phyloP scores from a whole-genome alignment of 1,139 yeast species.

The Blastobotrys buckinghamii region DNA sequence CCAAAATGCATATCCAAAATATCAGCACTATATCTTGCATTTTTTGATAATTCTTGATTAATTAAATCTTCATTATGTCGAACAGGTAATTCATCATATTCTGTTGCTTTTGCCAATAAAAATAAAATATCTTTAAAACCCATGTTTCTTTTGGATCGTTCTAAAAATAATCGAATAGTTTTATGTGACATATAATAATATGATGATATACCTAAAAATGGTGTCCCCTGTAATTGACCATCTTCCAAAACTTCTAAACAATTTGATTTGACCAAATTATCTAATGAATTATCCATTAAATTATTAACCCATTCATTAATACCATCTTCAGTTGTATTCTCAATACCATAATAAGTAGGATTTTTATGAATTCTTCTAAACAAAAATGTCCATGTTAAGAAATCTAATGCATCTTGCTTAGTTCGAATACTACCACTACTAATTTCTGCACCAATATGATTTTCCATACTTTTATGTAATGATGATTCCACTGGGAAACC shows the following conservation, averaged over 20 bases:
- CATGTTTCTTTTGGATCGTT: slow-evolving; percentile 45
- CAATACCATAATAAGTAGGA: slow-evolving; percentile 91
- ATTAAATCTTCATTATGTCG: slow-evolving; percentile 93
- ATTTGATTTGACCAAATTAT: slow-evolving; percentile 61
- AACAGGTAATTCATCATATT: slow-evolving; percentile 88
- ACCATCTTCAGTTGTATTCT: slow-evolving; percentile 60
- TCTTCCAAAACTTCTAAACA: slow-evolving; percentile 57
- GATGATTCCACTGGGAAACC: slow-evolving; percentile 99
- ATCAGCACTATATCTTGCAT: slow-evolving; percentile 64
- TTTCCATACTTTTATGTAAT: slow-evolving; percentile 83
- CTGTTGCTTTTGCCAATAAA: slow-evolving; percentile 73
- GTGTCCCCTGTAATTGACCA: slow-evolving; percentile 56
- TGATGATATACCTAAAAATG: slow-evolving; percentile 78
- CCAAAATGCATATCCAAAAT: slow-evolving; percentile 59
- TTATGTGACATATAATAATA: slow-evolving; percentile 91
- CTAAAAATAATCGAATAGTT: slow-evolving; percentile 67
- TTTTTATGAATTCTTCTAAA: slow-evolving; percentile 92
- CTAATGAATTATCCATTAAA: slow-evolving; percentile 65
- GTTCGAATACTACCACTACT: slow-evolving; percentile 78
- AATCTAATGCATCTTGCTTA: slow-evolving; percentile 87
- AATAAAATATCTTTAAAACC: slow-evolving; percentile 64
- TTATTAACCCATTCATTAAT: slow-evolving; percentile 50
- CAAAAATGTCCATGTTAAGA: slow-evolving; percentile 90
- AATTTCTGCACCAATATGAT: slow-evolving; percentile 96
- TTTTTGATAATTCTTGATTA: slow-evolving; percentile 82